Percentiles rank a stretch among this genome's conserved stretches.
Conservation (phyloP, 1,139 yeast genomes). For the Taphrina sp. region DNA sequence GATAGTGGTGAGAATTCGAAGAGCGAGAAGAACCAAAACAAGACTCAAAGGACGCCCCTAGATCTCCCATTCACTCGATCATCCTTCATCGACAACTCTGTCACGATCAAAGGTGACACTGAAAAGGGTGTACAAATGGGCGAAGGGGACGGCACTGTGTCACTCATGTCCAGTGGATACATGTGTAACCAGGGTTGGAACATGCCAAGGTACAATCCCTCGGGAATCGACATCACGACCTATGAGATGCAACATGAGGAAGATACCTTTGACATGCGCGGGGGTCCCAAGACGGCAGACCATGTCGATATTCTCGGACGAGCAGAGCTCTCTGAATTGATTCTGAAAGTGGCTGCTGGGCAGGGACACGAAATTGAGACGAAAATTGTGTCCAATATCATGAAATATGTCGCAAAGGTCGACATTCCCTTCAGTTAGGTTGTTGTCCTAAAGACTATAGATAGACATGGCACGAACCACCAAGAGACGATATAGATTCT, state of each 20-base stretch:
- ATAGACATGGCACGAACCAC: neutral
- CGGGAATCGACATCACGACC: conserved; percentile 63
- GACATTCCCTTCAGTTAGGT: conserved; percentile 20
- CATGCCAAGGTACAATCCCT: conserved; percentile 69
- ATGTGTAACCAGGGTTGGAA: conserved; percentile 37
- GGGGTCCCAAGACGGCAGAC: conserved; percentile 97
- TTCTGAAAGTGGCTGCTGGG: conserved; percentile 80
- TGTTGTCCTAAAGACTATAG: neutral
- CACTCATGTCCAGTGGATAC: conserved; percentile 69
- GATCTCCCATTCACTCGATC: conserved; percentile 29
- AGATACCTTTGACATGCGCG: conserved; percentile 86
- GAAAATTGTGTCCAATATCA: conserved; percentile 58
- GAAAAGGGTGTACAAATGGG: conserved; percentile 62
- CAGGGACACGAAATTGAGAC: conserved; percentile 64
- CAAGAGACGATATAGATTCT: neutral
- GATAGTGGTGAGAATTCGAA: conserved; percentile 38
- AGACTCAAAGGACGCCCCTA: conserved; percentile 25
- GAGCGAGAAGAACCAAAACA: conserved; percentile 14
- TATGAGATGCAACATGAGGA: conserved; percentile 95
- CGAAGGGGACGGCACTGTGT: conserved; percentile 96
- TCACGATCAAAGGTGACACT: conserved; percentile 18
- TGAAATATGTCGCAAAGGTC: conserved; percentile 42
- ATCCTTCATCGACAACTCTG: conserved; percentile 29
- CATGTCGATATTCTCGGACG: conserved; percentile 96
- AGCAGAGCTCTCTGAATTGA: conserved; percentile 77